Evolutionary conservation across 805 yeast genomes (phyloP).

Genomic region (Grigorovia transvaalensis): DNA sequence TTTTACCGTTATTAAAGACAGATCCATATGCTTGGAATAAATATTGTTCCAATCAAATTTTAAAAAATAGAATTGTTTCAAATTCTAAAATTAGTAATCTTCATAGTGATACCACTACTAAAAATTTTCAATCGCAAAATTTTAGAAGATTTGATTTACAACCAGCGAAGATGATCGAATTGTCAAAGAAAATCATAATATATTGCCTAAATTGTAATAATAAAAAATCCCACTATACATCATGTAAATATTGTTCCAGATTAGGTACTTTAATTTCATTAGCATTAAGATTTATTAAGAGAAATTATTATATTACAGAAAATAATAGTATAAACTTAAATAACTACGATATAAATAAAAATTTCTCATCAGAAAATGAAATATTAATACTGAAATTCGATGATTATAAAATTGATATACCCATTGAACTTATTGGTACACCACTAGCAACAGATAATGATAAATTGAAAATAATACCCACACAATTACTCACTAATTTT

Average conservation of each 20-base stretch:
- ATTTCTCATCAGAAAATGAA: neutral
- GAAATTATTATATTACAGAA: conserved; percentile 3
- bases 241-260: conserved; percentile 15
- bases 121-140: conserved; percentile 46
- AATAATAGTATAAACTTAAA: neutral
- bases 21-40: conserved; percentile 23
- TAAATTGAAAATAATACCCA: conserved; percentile 7
- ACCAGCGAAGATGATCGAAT: conserved; percentile 59
- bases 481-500: conserved; percentile 24
- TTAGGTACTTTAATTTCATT: conserved; percentile 33
- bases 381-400: conserved; percentile 9
- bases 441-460: conserved; percentile 9
- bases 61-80: neutral
- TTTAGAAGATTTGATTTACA: conserved; percentile 81
- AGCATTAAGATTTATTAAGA: conserved; percentile 31
- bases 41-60: conserved; percentile 6
- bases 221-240: conserved; percentile 21
- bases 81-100: neutral
- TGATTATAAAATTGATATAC: conserved; percentile 9
- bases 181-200: conserved; percentile 65
- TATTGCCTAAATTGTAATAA: conserved; percentile 45
- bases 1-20: conserved; percentile 35
- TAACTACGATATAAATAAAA: neutral
- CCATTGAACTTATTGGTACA: conserved; percentile 19
- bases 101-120: conserved; percentile 1